Percentiles rank a stretch among this genome's conserved stretches.
Conservation (phyloP, 345 rosid genomes). For the Heritiera fomes region DNA sequence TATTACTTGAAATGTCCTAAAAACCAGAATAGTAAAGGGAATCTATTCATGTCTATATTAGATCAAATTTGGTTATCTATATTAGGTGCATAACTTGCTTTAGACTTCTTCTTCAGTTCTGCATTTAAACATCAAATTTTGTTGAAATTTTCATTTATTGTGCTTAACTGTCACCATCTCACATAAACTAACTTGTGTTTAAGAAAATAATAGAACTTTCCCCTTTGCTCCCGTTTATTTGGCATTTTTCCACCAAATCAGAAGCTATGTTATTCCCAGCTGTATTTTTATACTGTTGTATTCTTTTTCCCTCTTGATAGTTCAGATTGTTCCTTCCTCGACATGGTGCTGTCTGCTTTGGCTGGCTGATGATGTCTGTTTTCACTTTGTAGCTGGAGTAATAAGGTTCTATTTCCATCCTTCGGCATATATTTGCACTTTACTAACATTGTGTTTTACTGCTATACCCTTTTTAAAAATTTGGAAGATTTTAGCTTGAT, state of each 20-base stretch:
- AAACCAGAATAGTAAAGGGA: neutral
- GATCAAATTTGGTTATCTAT: neutral
- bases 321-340: neutral
- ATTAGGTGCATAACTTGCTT: neutral
- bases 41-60: neutral
- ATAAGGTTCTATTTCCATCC: constrained; percentile 9
- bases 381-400: neutral
- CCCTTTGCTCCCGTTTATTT: neutral
- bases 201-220: neutral
- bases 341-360: neutral
- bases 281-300: neutral
- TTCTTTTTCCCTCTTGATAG: neutral
- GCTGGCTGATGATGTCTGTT: neutral
- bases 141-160: neutral
- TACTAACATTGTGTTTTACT: neutral
- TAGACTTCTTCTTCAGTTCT: neutral
- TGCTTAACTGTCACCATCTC: neutral
- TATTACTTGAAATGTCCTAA: neutral
- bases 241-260: neutral
- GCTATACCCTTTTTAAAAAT: neutral
- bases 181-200: neutral
- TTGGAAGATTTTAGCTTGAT: neutral
- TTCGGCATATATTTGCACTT: neutral
- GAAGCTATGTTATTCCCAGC: neutral
- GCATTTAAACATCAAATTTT: neutral